phyloP scores from a whole-genome alignment of 2,329 filamentous ascomycete genomes.

The Zasmidium citrigriseum region DNA sequence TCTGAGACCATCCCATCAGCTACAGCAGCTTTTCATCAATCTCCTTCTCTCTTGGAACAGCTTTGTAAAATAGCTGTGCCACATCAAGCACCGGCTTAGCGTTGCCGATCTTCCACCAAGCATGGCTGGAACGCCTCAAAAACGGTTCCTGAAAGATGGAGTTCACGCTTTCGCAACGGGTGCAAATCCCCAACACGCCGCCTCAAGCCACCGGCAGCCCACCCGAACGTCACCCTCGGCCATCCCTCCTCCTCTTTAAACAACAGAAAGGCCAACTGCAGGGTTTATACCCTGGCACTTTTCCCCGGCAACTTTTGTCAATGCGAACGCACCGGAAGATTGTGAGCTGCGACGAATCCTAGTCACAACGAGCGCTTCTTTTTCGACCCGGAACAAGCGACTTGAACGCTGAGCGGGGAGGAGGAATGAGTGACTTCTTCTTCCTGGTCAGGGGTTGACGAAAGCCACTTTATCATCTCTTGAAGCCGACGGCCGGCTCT shows the following conservation, averaged over 20 bases:
- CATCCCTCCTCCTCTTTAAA: no score
- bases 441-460: background rate
- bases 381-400: background rate
- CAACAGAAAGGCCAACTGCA: no score
- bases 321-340: constrained; percentile 4
- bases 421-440: background rate
- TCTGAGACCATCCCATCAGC: no score
- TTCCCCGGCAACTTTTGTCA: background rate
- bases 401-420: no score
- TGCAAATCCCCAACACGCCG: background rate
- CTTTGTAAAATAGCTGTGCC: no score
- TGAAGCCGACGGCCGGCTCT: no score
- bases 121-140: background rate
- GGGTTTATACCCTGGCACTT: constrained; percentile 2
- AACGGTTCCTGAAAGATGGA: background rate
- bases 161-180: background rate
- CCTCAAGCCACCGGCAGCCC: no score
- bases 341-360: constrained; percentile 1
- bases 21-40: no score
- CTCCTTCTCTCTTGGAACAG: no score
- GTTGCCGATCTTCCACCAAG: background rate
- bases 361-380: background rate
- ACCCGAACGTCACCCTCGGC: no score
- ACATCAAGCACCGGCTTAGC: background rate
- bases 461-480: background rate